Evolutionary conservation across 2,329 filamentous ascomycete species (phyloP).

Genomic region (Mycosphaerella arachidis): DNA sequence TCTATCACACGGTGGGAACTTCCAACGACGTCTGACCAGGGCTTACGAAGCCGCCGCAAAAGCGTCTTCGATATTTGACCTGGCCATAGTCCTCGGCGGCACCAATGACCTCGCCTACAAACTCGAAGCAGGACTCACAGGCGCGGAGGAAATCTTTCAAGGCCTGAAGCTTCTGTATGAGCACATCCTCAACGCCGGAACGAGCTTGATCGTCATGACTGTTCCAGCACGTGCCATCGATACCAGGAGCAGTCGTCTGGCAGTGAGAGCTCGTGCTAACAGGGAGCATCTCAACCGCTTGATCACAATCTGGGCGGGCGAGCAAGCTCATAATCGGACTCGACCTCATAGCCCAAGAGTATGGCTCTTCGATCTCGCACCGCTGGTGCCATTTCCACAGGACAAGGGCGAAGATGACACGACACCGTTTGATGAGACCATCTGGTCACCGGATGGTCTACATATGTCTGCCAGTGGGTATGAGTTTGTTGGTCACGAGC

Average conservation of each 20-base stretch:
- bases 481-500: background rate
- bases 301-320: background rate
- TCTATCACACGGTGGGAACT: background rate
- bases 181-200: background rate
- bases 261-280: background rate
- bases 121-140: background rate
- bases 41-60: background rate
- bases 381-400: background rate
- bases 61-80: background rate
- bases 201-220: conserved; percentile 2
- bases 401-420: background rate
- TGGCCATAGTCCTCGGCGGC: background rate
- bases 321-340: background rate
- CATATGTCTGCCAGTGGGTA: background rate
- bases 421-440: background rate
- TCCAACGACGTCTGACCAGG: background rate
- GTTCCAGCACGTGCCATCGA: background rate
- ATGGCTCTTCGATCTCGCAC: background rate
- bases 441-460: background rate
- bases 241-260: background rate
- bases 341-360: background rate
- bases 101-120: conserved; percentile 1
- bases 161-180: background rate
- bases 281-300: background rate
- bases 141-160: background rate